phyloP scores from a whole-genome alignment of 2,329 filamentous ascomycete species.

The Ophiocordyceps polyrhachis-furcata region DNA sequence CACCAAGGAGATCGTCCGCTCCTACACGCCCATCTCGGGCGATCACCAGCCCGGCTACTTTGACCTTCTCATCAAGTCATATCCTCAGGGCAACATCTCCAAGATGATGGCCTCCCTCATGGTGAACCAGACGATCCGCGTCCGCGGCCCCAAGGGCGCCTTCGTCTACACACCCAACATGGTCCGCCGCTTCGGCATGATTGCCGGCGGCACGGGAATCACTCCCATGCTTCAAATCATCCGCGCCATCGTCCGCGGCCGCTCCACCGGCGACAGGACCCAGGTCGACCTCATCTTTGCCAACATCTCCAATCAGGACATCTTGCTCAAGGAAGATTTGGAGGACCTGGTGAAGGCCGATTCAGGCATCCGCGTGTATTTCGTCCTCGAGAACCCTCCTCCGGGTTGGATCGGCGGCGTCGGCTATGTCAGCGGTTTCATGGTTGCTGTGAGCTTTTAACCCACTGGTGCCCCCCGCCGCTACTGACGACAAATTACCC shows the following conservation, averaged over 20 bases:
- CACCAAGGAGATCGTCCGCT: slow-evolving; percentile 70
- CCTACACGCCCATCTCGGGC: slow-evolving; percentile 81
- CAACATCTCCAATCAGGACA: slow-evolving; percentile 86
- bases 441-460: slow-evolving; percentile 55
- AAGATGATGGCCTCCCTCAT: slow-evolving; percentile 71
- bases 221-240: slow-evolving; percentile 97
- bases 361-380: slow-evolving; percentile 69
- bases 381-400: slow-evolving; percentile 91
- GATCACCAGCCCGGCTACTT: slow-evolving; percentile 83
- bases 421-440: slow-evolving; percentile 86
- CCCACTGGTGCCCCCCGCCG: background rate
- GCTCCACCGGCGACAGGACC: slow-evolving; percentile 63
- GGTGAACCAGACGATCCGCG: slow-evolving; percentile 74
- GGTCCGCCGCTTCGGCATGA: slow-evolving; percentile 93
- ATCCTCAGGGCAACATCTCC: slow-evolving; percentile 94
- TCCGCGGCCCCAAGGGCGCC: slow-evolving; percentile 87
- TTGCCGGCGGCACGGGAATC: slow-evolving; percentile 92
- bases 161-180: slow-evolving; percentile 97
- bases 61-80: slow-evolving; percentile 94
- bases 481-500: background rate
- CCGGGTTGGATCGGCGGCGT: slow-evolving; percentile 82
- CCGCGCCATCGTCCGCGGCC: slow-evolving; percentile 71
- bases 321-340: slow-evolving; percentile 81
- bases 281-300: slow-evolving; percentile 91
- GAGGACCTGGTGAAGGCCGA: slow-evolving; percentile 64